Evolutionary conservation across 345 rosid species (phyloP).

Genomic region (Melaleuca quinquenervia): DNA sequence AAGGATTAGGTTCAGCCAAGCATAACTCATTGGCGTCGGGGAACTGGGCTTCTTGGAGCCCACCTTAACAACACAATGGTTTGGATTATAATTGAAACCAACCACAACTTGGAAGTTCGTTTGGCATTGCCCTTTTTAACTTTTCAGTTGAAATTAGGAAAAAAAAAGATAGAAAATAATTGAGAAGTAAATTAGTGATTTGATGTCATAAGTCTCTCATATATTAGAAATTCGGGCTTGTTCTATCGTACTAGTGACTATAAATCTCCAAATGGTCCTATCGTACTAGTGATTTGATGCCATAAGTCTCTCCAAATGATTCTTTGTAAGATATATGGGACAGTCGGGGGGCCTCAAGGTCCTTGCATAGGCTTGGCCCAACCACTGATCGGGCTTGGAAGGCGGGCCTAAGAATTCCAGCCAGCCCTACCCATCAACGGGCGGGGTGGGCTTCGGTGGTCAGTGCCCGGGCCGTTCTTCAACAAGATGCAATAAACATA

Average conservation of each 20-base stretch:
- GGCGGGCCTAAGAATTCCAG: not conserved
- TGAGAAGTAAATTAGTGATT: not conserved
- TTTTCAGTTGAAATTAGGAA: not conserved
- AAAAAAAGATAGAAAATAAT: not conserved
- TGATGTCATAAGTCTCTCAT: not conserved
- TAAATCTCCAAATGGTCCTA: no score
- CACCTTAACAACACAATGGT: no score
- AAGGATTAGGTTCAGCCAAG: not conserved
- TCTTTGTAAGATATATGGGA: not conserved
- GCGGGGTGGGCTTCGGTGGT: not conserved
- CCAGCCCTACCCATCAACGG: not conserved
- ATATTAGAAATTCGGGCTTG: not conserved
- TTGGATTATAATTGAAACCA: not conserved
- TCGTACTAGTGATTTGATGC: no score
- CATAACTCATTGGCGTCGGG: rapidly evolving
- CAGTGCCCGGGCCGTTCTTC: not conserved
- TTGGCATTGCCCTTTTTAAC: not conserved
- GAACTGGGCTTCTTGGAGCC: not conserved
- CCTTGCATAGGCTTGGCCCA: not conserved
- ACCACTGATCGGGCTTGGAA: not conserved
- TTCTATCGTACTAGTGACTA: no score
- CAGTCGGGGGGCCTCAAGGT: not conserved
- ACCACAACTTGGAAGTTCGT: not conserved
- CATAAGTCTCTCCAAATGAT: no score
- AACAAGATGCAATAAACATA: not conserved